phyloP scores from a whole-genome alignment of 768 basidiomycete species.

The Auriscalpium vulgare region DNA sequence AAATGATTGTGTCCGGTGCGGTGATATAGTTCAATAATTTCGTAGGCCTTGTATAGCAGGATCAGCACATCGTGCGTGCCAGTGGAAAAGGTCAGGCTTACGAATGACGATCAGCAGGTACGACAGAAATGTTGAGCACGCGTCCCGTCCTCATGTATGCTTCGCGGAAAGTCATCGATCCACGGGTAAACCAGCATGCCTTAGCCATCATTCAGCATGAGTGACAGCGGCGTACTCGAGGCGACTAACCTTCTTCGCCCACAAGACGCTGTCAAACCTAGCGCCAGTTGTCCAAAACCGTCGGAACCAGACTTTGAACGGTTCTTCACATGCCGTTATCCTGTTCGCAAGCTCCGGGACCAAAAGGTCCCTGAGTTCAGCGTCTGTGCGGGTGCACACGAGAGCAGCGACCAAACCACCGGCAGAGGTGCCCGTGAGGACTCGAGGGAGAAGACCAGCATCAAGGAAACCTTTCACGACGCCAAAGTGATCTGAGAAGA shows the following conservation, averaged over 20 bases:
- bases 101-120: slow-evolving; percentile 88
- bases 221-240: not conserved
- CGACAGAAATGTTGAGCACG: slow-evolving; percentile 88
- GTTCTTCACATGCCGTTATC: slow-evolving; percentile 78
- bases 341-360: slow-evolving; percentile 79
- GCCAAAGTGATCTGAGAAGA: slow-evolving; percentile 67
- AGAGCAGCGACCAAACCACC: slow-evolving; percentile 76
- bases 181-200: slow-evolving; percentile 86
- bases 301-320: slow-evolving; percentile 57
- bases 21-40: slow-evolving; percentile 94
- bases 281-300: slow-evolving; percentile 85
- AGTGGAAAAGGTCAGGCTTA: slow-evolving; percentile 19
- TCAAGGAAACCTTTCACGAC: slow-evolving; percentile 91
- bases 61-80: not conserved
- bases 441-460: slow-evolving; percentile 76
- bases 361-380: slow-evolving; percentile 70
- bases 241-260: slow-evolving; percentile 76
- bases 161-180: slow-evolving; percentile 92
- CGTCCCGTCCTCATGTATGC: slow-evolving; percentile 90
- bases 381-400: slow-evolving; percentile 81
- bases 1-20: slow-evolving; percentile 86
- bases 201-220: slow-evolving; percentile 21
- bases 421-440: slow-evolving; percentile 92
- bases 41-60: slow-evolving; percentile 57
- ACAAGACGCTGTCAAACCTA: slow-evolving; percentile 83